Evolutionary conservation across 1,284 basidiomycete species (phyloP).

Genomic region (Agroathelia rolfsii): DNA sequence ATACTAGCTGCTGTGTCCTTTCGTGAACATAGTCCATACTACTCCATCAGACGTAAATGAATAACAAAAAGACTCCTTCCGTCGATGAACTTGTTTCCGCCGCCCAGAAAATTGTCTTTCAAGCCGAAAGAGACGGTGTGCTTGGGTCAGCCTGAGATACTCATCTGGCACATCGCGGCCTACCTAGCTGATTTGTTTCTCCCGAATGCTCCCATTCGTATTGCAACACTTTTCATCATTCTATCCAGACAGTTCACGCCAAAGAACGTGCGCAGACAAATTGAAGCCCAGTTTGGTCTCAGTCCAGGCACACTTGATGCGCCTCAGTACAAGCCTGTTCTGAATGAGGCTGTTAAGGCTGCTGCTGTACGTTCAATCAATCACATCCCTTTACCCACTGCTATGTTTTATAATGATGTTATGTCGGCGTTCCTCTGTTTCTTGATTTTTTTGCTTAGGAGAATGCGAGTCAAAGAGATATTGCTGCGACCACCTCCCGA

Average conservation of each 20-base stretch:
- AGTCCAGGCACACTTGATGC: conserved; percentile 28
- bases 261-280: conserved; percentile 33
- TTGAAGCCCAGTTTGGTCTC: conserved; percentile 34
- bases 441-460: conserved; percentile 7
- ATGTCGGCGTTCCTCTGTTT: conserved; percentile 10
- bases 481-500: conserved; percentile 9
- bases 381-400: conserved; percentile 4
- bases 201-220: too few species aligned
- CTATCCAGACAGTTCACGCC: conserved; percentile 35
- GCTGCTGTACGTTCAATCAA: conserved; percentile 27
- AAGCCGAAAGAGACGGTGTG: too few species aligned
- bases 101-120: too few species aligned
- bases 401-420: conserved; percentile 5
- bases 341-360: conserved; percentile 32
- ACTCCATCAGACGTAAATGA: too few species aligned
- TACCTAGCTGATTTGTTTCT: too few species aligned
- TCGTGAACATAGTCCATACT: too few species aligned
- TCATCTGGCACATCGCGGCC: conserved; percentile 2
- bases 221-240: too few species aligned
- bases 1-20: too few species aligned
- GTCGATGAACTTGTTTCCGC: too few species aligned
- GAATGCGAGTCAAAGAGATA: conserved; percentile 7
- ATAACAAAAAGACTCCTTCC: too few species aligned
- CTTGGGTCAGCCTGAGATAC: conserved; percentile 6
- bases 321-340: conserved; percentile 30